phyloP scores from a whole-genome alignment of 352 stramenopile species.

The Nothophytophthora sp. region DNA sequence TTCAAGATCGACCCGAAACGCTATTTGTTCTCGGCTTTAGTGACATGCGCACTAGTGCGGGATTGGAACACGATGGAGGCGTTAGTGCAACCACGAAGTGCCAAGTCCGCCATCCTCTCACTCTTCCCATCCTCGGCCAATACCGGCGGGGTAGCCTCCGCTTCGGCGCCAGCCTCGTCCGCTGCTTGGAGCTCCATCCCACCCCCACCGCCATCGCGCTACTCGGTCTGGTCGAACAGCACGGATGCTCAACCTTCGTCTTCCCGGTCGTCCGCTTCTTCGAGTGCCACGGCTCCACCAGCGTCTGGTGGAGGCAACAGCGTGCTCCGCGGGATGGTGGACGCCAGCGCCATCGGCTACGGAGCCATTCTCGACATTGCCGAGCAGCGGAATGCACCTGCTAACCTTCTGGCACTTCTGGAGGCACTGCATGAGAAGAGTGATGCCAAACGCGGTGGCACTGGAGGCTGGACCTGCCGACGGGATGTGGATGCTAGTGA shows the following conservation, averaged over 20 bases:
- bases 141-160: constrained; percentile 8
- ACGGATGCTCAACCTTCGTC: constrained; percentile 20
- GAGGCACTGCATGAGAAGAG: constrained; percentile 55
- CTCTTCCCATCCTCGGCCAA: constrained; percentile 21
- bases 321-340: constrained; percentile 25
- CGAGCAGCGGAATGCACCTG: constrained; percentile 41
- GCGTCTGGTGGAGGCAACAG: constrained; percentile 13
- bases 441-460: constrained; percentile 37
- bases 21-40: constrained; percentile 51
- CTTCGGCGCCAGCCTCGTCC: constrained; percentile 19
- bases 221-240: constrained; percentile 32
- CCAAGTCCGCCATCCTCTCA: constrained; percentile 37
- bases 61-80: constrained; percentile 61
- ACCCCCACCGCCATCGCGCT: constrained; percentile 24
- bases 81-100: constrained; percentile 39
- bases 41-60: constrained; percentile 40
- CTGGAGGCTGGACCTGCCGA: constrained; percentile 48
- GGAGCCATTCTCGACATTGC: constrained; percentile 74
- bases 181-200: constrained; percentile 20
- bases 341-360: constrained; percentile 58
- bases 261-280: constrained; percentile 7
- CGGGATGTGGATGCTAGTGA: constrained; percentile 33
- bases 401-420: constrained; percentile 41
- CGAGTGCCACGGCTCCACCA: constrained; percentile 9
- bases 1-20: constrained; percentile 58